A percentile compares a stretch with the other conserved stretches of the same genome.
Conservation (phyloP, 768 basidiomycete genomes). For the Naematelia encephala region DNA sequence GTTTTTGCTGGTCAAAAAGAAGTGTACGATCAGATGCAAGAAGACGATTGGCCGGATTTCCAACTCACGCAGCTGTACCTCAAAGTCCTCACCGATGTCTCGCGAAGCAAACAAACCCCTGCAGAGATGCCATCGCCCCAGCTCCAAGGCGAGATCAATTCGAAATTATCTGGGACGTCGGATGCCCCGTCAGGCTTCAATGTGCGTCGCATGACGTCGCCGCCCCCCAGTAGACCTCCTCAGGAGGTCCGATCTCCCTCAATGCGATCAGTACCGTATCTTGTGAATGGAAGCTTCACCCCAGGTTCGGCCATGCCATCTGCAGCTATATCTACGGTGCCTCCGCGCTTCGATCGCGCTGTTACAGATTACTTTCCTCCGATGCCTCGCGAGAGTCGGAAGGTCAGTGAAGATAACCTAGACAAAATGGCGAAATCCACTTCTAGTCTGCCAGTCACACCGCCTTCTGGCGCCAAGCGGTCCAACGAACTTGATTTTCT, state of each 20-base stretch:
- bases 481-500: slow-evolving; percentile 39
- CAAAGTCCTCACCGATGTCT: slow-evolving; percentile 66
- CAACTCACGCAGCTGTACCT: slow-evolving; percentile 87
- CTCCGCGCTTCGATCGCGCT: slow-evolving; percentile 20
- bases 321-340: slow-evolving; percentile 22
- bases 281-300: slow-evolving; percentile 21
- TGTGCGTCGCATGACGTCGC: background rate
- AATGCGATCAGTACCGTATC: slow-evolving; percentile 3
- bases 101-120: background rate
- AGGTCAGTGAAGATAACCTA: slow-evolving; percentile 5
- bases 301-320: slow-evolving; percentile 12
- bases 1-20: slow-evolving; percentile 81
- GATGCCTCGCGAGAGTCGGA: background rate
- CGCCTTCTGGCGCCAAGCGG: slow-evolving; percentile 12
- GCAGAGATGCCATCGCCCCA: background rate
- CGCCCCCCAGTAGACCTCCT: background rate
- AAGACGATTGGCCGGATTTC: slow-evolving; percentile 81
- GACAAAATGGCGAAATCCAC: background rate
- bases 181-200: background rate
- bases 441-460: slow-evolving; percentile 16
- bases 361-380: slow-evolving; percentile 8
- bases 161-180: background rate
- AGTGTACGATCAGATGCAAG: slow-evolving; percentile 83
- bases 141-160: background rate
- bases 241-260: slow-evolving; percentile 3